A percentile compares a stretch with the other conserved stretches of the same genome.
Evolutionary conservation across 176 grass and related monocot genomes (phyloP).

Genomic region (Aegilops speltoides): DNA sequence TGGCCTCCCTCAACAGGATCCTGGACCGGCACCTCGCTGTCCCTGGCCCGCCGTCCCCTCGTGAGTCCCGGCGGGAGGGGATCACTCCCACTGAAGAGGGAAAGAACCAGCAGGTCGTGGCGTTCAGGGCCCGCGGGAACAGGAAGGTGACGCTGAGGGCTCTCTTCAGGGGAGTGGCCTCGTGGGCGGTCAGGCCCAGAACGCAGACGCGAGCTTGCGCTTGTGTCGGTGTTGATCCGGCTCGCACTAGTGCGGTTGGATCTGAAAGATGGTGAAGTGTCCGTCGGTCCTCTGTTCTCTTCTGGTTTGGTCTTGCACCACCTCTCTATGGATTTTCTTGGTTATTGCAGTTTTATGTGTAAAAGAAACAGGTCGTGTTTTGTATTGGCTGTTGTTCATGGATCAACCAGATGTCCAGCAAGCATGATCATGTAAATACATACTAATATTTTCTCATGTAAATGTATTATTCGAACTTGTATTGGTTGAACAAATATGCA

Average conservation of each 20-base stretch:
- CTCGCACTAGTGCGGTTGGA: not conserved
- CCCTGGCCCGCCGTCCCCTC: constrained; percentile 3
- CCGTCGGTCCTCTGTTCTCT: not conserved
- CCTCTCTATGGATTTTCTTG: not conserved
- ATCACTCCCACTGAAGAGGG: not conserved
- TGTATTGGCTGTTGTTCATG: not conserved
- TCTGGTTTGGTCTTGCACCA: not conserved
- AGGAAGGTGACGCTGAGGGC: constrained; percentile 44
- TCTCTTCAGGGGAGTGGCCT: constrained; percentile 31
- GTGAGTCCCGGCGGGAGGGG: not conserved
- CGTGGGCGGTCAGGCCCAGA: constrained; percentile 29
- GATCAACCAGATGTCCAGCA: not conserved
- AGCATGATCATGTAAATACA: not conserved
- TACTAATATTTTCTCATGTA: not conserved
- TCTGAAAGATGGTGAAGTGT: not conserved
- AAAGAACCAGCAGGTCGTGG: not conserved
- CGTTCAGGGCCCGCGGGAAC: not conserved
- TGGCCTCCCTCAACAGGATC: constrained; percentile 54
- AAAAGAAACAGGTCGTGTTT: not conserved
- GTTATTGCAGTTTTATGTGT: not conserved
- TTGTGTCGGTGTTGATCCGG: not conserved
- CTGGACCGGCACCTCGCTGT: constrained; percentile 44
- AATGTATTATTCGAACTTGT: not conserved
- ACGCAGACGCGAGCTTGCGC: not conserved
- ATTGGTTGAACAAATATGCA: not conserved